Conservation (phyloP, 106 monocot species). For the Dendrobium nobile region DNA sequence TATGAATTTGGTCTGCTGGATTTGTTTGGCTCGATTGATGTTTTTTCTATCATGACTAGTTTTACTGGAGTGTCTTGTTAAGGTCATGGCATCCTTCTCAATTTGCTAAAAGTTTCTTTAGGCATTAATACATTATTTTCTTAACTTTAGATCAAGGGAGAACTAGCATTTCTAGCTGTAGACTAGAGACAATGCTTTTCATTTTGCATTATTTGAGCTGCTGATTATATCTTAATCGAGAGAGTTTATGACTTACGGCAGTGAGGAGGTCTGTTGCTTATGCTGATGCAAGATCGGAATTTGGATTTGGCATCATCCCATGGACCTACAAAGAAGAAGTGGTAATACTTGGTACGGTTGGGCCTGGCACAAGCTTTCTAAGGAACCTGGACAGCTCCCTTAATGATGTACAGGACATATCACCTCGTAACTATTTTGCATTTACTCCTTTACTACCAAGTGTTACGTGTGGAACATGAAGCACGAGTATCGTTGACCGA, state of each 20-base stretch:
- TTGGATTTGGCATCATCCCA: conserved; percentile 19
- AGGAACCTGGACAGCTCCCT: conserved; percentile 46
- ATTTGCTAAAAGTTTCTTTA: not conserved
- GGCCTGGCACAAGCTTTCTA: conserved; percentile 68
- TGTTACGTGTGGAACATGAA: conserved; percentile 73
- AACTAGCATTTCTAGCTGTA: not conserved
- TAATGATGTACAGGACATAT: conserved; percentile 65
- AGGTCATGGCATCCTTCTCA: not conserved
- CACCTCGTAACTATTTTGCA: conserved; percentile 79
- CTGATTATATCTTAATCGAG: not conserved
- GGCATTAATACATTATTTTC: not conserved
- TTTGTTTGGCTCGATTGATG: not conserved
- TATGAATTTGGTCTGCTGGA: not conserved
- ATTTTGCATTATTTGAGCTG: not conserved
- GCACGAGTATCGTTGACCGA: conserved; percentile 65
- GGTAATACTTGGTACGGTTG: conserved; percentile 80
- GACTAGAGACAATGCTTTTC: not conserved
- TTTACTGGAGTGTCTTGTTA: not conserved
- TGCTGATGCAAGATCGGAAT: conserved; percentile 51
- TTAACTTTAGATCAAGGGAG: not conserved
- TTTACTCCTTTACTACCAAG: conserved; percentile 80
- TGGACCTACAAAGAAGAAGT: conserved; percentile 45
- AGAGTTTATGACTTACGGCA: conserved; percentile 19
- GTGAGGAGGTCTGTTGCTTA: conserved; percentile 61
- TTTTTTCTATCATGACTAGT: not conserved